Conservation (phyloP, 192 early-diverging fungal species). For the Fimicolochytrium jonesii region DNA sequence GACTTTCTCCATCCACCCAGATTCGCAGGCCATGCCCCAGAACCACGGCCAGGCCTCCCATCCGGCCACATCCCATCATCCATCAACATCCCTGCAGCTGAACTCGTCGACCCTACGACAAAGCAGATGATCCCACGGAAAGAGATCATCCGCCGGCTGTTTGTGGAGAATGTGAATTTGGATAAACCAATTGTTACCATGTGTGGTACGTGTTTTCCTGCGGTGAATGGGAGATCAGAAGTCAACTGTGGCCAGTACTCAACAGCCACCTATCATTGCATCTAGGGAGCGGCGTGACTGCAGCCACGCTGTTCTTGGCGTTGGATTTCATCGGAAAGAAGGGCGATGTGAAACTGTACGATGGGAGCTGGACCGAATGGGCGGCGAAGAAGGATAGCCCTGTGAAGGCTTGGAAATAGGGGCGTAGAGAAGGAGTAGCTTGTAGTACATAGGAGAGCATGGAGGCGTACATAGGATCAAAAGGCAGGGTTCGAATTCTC, state of each 20-base stretch:
- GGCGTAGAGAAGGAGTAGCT: too few relatives aligned
- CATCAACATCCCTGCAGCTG: conserved; percentile 68
- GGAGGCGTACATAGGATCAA: too few relatives aligned
- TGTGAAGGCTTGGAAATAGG: conserved; percentile 40
- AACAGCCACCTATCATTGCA: conserved; percentile 5
- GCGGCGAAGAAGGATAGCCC: conserved; percentile 64
- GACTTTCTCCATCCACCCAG: conserved; percentile 31
- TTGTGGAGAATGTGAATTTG: conserved; percentile 63
- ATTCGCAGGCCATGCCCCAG: conserved; percentile 69
- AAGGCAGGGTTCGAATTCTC: too few relatives aligned
- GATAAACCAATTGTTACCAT: conserved; percentile 67
- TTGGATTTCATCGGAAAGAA: conserved; percentile 65
- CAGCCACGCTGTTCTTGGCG: conserved; percentile 74
- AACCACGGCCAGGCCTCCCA: conserved; percentile 71
- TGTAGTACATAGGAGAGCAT: too few relatives aligned
- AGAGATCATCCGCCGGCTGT: conserved; percentile 50
- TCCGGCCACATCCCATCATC: conserved; percentile 81
- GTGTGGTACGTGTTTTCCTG: conserved; percentile 56
- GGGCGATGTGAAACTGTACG: conserved; percentile 58
- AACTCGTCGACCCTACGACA: conserved; percentile 53
- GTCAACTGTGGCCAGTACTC: too few relatives aligned
- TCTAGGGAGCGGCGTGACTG: conserved; percentile 75
- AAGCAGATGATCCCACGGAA: conserved; percentile 44
- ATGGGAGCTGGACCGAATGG: conserved; percentile 92
- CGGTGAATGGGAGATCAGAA: background rate